Evolutionary conservation across 2,329 filamentous ascomycete species (phyloP).

Genomic region (Leptodontidium sp.): DNA sequence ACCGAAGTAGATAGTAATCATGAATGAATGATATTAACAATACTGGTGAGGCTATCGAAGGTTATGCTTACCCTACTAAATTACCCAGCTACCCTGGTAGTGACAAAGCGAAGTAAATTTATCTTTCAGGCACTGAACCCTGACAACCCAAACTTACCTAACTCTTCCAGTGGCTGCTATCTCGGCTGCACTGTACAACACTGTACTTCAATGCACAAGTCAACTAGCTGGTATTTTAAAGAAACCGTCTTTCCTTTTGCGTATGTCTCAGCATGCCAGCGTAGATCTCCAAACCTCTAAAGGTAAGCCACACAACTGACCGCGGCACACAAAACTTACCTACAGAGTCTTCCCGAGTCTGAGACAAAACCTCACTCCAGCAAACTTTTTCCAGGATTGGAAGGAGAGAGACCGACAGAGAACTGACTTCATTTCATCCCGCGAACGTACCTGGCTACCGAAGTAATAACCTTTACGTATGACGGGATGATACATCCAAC

Average conservation of each 20-base stretch:
- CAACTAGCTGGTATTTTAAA: not conserved
- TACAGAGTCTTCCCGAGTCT: not conserved
- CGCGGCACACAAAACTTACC: not conserved
- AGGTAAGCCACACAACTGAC: not conserved
- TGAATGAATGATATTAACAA: no score
- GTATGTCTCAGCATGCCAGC: not conserved
- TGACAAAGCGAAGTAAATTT: no score
- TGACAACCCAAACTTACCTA: slow-evolving; percentile 1
- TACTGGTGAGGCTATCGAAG: no score
- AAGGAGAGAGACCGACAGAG: no score
- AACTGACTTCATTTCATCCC: no score
- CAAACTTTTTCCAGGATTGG: no score
- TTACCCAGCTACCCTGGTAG: not conserved
- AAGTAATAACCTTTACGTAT: not conserved
- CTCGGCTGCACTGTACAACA: not conserved
- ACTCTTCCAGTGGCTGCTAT: not conserved
- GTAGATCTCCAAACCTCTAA: not conserved
- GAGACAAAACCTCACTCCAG: not conserved
- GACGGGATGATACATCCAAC: not conserved
- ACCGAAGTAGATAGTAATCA: no score
- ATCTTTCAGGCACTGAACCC: not conserved
- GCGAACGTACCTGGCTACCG: no score
- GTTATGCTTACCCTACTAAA: not conserved
- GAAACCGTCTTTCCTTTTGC: not conserved
- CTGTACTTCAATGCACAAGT: not conserved